A percentile compares a stretch with the other conserved stretches of the same genome.
phyloP scores from a whole-genome alignment of 768 basidiomycete species.

The Rhodocollybia butyracea region DNA sequence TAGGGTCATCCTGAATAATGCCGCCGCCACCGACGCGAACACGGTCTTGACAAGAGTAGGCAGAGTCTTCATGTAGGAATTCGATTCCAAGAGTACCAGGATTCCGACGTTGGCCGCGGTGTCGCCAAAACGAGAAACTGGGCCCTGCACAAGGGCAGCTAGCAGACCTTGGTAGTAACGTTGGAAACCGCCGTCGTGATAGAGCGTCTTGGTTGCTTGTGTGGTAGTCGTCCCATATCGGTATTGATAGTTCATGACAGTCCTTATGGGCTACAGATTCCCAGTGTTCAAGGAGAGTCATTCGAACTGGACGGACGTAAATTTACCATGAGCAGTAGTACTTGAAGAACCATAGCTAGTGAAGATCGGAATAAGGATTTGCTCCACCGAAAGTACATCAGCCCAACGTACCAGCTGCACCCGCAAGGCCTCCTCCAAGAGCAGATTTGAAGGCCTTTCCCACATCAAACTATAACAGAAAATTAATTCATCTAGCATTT shows the following conservation, averaged over 20 bases:
- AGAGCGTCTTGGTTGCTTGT: conserved; percentile 62
- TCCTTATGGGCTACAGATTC: conserved; percentile 72
- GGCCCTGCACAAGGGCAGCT: conserved; percentile 86
- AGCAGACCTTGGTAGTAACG: conserved; percentile 87
- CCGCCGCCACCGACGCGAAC: conserved; percentile 77
- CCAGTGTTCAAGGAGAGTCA: background rate
- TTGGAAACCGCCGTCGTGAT: conserved; percentile 73
- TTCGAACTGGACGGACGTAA: conserved; percentile 15
- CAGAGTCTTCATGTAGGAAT: conserved; percentile 63
- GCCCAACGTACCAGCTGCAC: conserved; percentile 62
- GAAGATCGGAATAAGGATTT: background rate
- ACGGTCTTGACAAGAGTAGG: conserved; percentile 70
- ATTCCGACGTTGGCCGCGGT: conserved; percentile 94
- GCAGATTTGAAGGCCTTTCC: conserved; percentile 74
- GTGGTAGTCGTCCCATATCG: conserved; percentile 79
- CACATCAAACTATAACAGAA: conserved; percentile 69
- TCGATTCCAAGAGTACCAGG: conserved; percentile 76
- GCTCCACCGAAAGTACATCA: background rate
- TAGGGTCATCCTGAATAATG: conserved; percentile 84
- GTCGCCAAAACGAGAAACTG: conserved; percentile 86
- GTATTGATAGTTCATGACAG: conserved; percentile 97
- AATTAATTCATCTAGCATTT: conserved; percentile 4
- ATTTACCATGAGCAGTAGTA: conserved; percentile 76
- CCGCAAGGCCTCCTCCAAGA: conserved; percentile 86
- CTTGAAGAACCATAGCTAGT: conserved; percentile 90